Evolutionary conservation across 108 stramenopile genomes (phyloP), one percentile per base, ranked within the genome.

Genomic region (Parietichytrium sp.): DNA sequence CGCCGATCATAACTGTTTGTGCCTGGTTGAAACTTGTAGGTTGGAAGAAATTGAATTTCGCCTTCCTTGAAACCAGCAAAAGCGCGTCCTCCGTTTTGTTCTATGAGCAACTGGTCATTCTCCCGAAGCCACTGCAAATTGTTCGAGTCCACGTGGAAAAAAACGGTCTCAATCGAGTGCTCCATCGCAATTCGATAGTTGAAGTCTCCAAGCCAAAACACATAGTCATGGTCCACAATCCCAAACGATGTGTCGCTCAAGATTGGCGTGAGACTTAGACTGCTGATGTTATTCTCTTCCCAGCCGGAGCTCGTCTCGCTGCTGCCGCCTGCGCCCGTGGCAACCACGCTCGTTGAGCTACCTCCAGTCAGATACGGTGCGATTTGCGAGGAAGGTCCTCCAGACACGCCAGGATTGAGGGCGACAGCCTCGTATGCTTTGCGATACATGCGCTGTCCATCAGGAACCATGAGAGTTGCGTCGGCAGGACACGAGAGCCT

Each of bases 21-120:
- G 16, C 97, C 97, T 2, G 97, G 95, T 82, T 97, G 94, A 86
- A 96, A 97, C 89, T 99, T 99, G 90, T 98, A 99, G 18, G 98
- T 99, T 2, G 97, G 97, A 26, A 80, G 81, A 82, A 99, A 99
- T 10, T 82, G 85, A 36, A 99, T 50, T 3, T 80, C 61, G 49
- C 33, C 95, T 86, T 99, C 98, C 33, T 93, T 86, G 82, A 97
- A 99, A 31, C 94, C 97, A 25, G 86, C 87, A 83, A 99, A 98
- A 12, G 93, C 95, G n/a, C 93, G 80, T 26, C 96, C 94, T 48
- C 91, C 88, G 2, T 85, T 86, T 29, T 96, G 91, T 92, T 98
- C 98, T 15, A 95, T 85, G 81, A 96, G 96, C 78, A 99, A 89
- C 88, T 99, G 98, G 86, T 99, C 98, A 48, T 96, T 84, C n/a